Base-by-base conservation (phyloP, 352 stramenopile genomes). In the Pythium periplocum region DNA sequence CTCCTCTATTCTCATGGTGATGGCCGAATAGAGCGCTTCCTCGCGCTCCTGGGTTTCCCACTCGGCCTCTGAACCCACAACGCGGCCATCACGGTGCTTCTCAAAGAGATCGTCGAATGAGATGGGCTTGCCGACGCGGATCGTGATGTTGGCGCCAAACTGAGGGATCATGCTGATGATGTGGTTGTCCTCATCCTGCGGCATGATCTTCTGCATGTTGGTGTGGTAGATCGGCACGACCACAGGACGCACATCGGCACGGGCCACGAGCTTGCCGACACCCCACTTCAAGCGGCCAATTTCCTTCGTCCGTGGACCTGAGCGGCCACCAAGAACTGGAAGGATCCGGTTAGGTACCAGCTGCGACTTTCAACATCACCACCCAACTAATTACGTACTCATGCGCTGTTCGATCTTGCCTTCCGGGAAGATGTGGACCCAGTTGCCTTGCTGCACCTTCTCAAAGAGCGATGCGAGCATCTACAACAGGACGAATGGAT, bases 371-470 rank as follows among this genome's bases (percentile, higher is more conserved):
- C 36, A 55, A 40, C 2, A 39, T 2, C 5, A 26, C n/a, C 30
- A 36, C 4, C 8, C 30, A 51, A 9, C 9, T 26, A 35, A 6
- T 8, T 36, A 51, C 61, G 45, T 57, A 93, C 83, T 32, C 46
- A 77, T 69, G 39, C 63, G 42, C 61, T 93, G 83, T 5, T 81
- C 76, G 55, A 93, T 91, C 54, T 90, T 88, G 51, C 86, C 86
- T 68, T 96, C 86, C 0, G 86, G 86, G 51, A 93, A 96, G 53
- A 96, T 85, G 61, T 96, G 86, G 3, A 96, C 78, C 86, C 86
- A 96, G 12, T 80, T 54, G 10, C 86, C 86, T 7, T 78, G 50
- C 47, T 91, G 69, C 17, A 91, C 73, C 51, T 91, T 89, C 42
- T 96, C 62, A 47, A 92, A 93, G 48, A 96, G 73, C 8, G 73